Evolutionary conservation across 371 early-diverging fungal genomes (phyloP).

Genomic region (Mortierella sp.): DNA sequence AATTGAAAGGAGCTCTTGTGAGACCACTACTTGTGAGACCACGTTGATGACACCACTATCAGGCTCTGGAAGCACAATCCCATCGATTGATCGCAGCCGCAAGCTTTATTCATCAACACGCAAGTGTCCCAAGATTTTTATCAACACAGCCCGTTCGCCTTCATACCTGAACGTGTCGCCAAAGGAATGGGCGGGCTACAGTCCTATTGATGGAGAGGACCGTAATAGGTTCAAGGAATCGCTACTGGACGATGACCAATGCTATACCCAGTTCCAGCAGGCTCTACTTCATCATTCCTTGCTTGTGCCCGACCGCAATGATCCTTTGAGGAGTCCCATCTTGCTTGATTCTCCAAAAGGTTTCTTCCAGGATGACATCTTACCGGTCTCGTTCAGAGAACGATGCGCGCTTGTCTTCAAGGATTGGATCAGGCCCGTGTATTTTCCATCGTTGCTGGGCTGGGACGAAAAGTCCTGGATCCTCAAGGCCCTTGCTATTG

Average conservation of each 20-base stretch:
- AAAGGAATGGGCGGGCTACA: not conserved
- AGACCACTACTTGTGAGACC: not conserved
- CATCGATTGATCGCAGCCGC: constrained; percentile 7
- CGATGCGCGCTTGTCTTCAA: constrained; percentile 3
- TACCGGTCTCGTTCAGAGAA: not conserved
- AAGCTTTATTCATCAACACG: constrained; percentile 6
- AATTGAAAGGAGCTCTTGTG: no score
- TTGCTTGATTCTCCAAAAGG: constrained; percentile 6
- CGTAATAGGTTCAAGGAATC: not conserved
- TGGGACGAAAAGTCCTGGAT: constrained; percentile 59
- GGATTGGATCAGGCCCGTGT: constrained; percentile 17
- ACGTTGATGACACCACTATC: not conserved
- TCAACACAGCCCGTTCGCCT: not conserved
- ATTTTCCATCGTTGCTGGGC: constrained; percentile 65
- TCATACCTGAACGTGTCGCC: not conserved
- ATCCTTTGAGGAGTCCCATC: constrained; percentile 16
- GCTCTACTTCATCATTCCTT: constrained; percentile 19
- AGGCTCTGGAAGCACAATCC: no score
- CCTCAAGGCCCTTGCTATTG: constrained; percentile 59
- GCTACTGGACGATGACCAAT: constrained; percentile 9
- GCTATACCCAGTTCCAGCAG: constrained; percentile 15
- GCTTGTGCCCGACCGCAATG: constrained; percentile 17
- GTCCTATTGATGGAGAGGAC: not conserved
- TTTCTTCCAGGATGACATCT: constrained; percentile 4
- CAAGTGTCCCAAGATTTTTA: constrained; percentile 18